Evolutionary conservation across 148 eudicot species (phyloP), one percentile per base, ranked within the genome.

Genomic region (Amaranthus cruentus): DNA sequence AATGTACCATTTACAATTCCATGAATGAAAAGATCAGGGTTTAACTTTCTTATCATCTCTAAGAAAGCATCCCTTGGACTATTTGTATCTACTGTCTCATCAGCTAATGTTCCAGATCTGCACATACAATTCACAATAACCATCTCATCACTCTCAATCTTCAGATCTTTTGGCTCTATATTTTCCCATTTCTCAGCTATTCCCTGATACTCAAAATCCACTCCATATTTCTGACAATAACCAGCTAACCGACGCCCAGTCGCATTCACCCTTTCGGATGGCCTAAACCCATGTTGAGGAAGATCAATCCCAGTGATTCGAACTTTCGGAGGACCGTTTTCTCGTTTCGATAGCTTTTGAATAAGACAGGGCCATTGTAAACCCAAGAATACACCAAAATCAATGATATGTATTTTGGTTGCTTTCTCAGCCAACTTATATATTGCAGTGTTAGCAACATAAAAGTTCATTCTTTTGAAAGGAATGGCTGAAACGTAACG

Each of bases 21-120:
- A 44, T 86, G 90, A 0, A 86, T 47, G 59, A 88, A 88, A 1
- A 88, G 72, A 46, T 83, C 75, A 0, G 91, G 91, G 1, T 88
- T 84, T 13, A 88, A 21, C 5, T 70, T 73, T 59, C 61, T 77
- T 15, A 85, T 75, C 65, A 88, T 65, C 4, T 59, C 67, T 56
- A 88, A 76, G 81, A 88, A 86, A 0, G 52, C 70, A 74, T 88
- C 91, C 61, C 83, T 80, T 7, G 88, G 85, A 68, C 82, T 79
- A 7, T 66, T 80, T 46, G 70, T 66, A 12, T 68, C 74, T 2
- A 82, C 73, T 18, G 89, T 84, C 46, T 86, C 89, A 47, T 86
- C 89, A 12, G 76, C 74, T 9, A 84, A 21, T 9, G 81, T 72
- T 44, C 74, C 81, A 4, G 86, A 78, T 28, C 85, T 62, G 53